phyloP scores from a whole-genome alignment of 1,139 yeast genomes.

The Geotrichum phurueaensis region DNA sequence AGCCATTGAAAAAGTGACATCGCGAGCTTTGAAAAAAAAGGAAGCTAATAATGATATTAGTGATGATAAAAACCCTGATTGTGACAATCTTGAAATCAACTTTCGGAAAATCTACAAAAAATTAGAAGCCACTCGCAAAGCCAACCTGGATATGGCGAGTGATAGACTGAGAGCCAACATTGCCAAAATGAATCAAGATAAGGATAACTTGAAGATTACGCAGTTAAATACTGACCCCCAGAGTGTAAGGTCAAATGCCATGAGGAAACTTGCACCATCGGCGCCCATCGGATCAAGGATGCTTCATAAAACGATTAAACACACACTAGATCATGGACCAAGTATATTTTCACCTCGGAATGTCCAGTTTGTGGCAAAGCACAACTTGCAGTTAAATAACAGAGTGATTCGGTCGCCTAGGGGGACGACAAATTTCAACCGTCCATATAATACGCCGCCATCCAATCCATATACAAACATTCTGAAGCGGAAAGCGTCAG shows the following conservation, averaged over 20 bases:
- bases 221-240: conserved; percentile 11
- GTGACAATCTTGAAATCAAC: conserved; percentile 1
- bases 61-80: background rate
- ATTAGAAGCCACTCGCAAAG: conserved; percentile 2
- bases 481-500: background rate
- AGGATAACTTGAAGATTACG: conserved; percentile 14
- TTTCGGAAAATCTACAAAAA: conserved; percentile 5
- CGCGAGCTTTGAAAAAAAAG: background rate
- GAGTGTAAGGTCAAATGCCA: conserved; percentile 5
- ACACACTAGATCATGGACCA: conserved; percentile 14
- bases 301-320: conserved; percentile 10
- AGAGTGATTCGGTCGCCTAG: conserved; percentile 5
- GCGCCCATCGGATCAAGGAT: conserved; percentile 12
- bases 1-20: background rate
- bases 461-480: background rate
- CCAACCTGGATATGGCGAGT: conserved; percentile 7
- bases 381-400: background rate
- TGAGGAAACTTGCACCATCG: conserved; percentile 1
- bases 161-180: conserved; percentile 11
- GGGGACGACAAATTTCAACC: background rate
- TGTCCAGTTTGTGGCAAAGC: conserved; percentile 1
- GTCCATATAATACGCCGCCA: background rate
- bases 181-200: conserved; percentile 9
- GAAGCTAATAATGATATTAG: background rate
- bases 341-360: conserved; percentile 8